Percentiles rank a stretch among this genome's conserved stretches.
These are phyloP conservation scores for Colletotrichum simmondsii DNA, from an alignment of 2,329 filamentous ascomycete genomes.

Conservation along the genomic window DNA sequence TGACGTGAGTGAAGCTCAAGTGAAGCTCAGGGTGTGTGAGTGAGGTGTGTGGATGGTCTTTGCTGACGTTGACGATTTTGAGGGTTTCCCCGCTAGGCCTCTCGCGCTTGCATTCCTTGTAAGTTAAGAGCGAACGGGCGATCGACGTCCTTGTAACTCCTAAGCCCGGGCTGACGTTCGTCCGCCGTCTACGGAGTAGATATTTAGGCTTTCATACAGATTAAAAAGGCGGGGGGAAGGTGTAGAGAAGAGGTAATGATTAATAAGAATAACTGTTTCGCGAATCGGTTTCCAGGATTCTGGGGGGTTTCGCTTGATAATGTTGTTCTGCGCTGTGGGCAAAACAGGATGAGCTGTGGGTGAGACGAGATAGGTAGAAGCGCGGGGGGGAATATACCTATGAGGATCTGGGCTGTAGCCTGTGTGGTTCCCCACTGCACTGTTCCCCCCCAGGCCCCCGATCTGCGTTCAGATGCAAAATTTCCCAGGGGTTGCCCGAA, in stretches of 20 bases:
- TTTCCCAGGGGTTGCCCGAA: not conserved
- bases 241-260: not conserved
- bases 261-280: not conserved
- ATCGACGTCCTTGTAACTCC: not conserved
- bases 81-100: slow-evolving; percentile 6
- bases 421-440: too few species aligned
- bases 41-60: not conserved
- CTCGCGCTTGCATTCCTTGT: not conserved
- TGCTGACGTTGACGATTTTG: slow-evolving; percentile 24
- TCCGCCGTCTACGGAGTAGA: not conserved
- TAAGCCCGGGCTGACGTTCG: slow-evolving; percentile 1
- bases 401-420: not conserved
- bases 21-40: not conserved
- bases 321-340: not conserved
- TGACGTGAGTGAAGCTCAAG: not conserved
- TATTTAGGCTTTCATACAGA: not conserved
- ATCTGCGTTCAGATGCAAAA: not conserved
- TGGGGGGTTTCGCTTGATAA: not conserved
- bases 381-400: too few species aligned
- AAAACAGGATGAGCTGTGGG: not conserved
- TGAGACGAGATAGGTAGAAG: not conserved
- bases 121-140: not conserved
- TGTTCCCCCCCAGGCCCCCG: not conserved
- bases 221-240: not conserved
- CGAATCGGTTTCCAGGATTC: too few species aligned